phyloP scores from a whole-genome alignment of 257 asterid genomes.

The Ligustrum vulgare region DNA sequence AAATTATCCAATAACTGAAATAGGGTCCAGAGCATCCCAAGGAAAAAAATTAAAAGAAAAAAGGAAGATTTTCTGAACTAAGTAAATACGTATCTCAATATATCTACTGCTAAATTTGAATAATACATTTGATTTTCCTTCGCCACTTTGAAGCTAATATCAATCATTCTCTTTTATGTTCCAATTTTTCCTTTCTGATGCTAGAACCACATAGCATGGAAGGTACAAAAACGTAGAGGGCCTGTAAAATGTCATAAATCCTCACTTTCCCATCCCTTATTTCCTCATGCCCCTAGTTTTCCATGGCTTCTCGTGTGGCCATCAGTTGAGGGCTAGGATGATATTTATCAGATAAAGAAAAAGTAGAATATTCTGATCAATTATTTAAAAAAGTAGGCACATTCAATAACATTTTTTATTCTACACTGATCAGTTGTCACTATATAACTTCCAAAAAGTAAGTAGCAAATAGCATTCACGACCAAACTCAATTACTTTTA shows the following conservation, averaged over 20 bases:
- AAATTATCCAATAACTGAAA: not conserved
- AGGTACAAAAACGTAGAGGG: not conserved
- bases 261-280: not conserved
- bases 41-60: not conserved
- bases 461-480: not conserved
- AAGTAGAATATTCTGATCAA: constrained; percentile 8
- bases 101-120: not conserved
- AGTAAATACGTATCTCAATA: constrained; percentile 3
- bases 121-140: not conserved
- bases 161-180: constrained; percentile 9
- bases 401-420: not conserved
- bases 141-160: constrained; percentile 2
- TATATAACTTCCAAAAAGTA: not conserved
- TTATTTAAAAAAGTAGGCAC: not conserved
- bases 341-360: not conserved
- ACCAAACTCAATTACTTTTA: not conserved
- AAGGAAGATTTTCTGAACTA: not conserved
- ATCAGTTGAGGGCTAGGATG: constrained; percentile 1
- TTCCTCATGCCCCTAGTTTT: not conserved
- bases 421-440: not conserved
- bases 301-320: not conserved
- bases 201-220: constrained; percentile 1
- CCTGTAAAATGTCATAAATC: not conserved
- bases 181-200: constrained; percentile 2
- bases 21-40: not conserved